These are phyloP conservation scores for Testicularia cyperi DNA, from an alignment of 1,284 basidiomycete genomes.

Conservation along the genomic window DNA sequence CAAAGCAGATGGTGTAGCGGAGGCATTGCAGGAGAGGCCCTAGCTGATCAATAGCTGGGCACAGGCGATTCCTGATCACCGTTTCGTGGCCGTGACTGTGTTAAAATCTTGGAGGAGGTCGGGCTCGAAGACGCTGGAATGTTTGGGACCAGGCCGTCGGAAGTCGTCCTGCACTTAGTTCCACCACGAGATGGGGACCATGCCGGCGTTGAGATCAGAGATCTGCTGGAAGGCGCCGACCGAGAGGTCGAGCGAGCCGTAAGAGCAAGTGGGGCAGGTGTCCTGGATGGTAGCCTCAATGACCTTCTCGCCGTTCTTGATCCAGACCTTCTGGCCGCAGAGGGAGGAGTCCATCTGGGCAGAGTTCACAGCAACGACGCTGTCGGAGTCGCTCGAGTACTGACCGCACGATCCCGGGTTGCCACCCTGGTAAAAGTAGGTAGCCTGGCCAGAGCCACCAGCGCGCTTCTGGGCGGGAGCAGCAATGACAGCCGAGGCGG, in stretches of 20 bases:
- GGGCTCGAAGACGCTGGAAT: too few species aligned
- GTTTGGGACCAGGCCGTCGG: too few species aligned
- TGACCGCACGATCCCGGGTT: conserved; percentile 50
- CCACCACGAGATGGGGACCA: conserved; percentile 35
- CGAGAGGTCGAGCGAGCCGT: conserved; percentile 39
- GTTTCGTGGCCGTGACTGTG: too few species aligned
- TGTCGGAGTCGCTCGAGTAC: conserved; percentile 28
- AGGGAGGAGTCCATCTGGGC: conserved; percentile 23
- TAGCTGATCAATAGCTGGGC: too few species aligned
- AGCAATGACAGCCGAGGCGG: conserved; percentile 22
- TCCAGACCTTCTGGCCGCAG: conserved; percentile 27
- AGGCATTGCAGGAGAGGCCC: too few species aligned
- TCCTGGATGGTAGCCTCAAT: conserved; percentile 32
- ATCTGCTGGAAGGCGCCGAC: conserved; percentile 42
- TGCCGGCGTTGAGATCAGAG: conserved; percentile 16
- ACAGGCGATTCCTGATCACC: too few species aligned
- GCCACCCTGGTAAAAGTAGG: conserved; percentile 51
- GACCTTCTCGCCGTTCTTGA: conserved; percentile 36
- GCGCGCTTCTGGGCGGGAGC: conserved; percentile 25
- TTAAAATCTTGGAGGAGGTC: too few species aligned
- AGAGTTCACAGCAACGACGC: conserved; percentile 31
- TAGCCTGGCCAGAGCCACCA: conserved; percentile 24
- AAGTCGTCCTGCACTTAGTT: too few species aligned
- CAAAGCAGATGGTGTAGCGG: too few species aligned
- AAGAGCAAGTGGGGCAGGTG: conserved; percentile 44